Percentiles rank a stretch among this genome's conserved stretches.
Evolutionary conservation across 2,329 filamentous ascomycete species (phyloP).

Genomic region (Penicillium paneum): DNA sequence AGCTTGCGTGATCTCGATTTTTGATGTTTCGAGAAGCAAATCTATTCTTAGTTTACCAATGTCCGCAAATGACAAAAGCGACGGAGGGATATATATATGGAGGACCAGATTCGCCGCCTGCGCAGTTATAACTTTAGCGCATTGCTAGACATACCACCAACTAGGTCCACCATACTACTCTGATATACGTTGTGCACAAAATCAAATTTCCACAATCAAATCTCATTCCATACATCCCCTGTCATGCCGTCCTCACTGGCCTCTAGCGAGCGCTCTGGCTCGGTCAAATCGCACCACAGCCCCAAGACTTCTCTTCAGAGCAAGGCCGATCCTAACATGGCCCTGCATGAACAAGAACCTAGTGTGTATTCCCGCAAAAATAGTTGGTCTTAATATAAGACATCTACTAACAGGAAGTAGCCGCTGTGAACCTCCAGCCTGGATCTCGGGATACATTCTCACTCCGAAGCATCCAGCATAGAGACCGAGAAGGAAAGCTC

Average conservation of each 20-base stretch:
- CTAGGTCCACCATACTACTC: not conserved
- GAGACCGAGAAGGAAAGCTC: constrained; percentile 69
- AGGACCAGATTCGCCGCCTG: not conserved
- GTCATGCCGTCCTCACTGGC: constrained; percentile 21
- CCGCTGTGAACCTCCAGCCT: constrained; percentile 19
- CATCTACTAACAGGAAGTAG: constrained; percentile 15
- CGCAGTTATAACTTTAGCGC: too few species aligned
- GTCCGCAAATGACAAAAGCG: not conserved
- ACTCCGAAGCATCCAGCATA: constrained; percentile 72
- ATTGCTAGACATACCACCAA: not conserved
- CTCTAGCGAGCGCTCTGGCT: constrained; percentile 25
- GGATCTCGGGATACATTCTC: constrained; percentile 51
- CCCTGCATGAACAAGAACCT: constrained; percentile 79
- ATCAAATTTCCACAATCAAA: not conserved
- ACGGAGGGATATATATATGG: constrained; percentile 11
- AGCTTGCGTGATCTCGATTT: constrained; percentile 16
- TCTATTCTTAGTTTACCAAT: constrained; percentile 19
- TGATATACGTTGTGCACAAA: not conserved
- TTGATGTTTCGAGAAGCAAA: not conserved
- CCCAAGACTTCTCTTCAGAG: constrained; percentile 52
- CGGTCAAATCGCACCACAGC: constrained; percentile 23
- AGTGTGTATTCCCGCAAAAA: constrained; percentile 55
- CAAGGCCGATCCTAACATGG: constrained; percentile 82
- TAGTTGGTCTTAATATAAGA: not conserved
- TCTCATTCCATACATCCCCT: not conserved